Percentiles rank a stretch among this genome's conserved stretches.
Evolutionary conservation across 169 alveolate species (phyloP).

Genomic region (Eimeria tenella): DNA sequence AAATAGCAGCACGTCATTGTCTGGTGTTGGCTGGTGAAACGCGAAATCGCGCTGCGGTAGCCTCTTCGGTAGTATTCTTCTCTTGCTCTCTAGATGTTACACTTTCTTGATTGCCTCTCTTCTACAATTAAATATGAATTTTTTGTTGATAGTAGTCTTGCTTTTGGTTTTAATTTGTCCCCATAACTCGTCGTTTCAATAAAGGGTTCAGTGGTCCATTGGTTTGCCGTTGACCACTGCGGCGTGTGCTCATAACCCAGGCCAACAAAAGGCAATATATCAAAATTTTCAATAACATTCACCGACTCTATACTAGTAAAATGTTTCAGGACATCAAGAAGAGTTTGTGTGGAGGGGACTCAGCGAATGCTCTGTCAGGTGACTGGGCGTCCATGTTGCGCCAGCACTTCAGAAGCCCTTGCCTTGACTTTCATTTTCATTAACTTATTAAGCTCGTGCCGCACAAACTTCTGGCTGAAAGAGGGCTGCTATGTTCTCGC

Average conservation of each 20-base stretch:
- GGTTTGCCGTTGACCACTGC: neutral
- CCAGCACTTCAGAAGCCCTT: neutral
- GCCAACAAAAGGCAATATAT: neutral
- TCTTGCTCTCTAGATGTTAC: too few species aligned
- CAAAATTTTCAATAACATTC: neutral
- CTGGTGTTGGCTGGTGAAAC: too few species aligned
- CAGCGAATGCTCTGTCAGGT: constrained; percentile 20
- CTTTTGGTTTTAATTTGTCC: neutral
- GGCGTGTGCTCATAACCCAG: neutral
- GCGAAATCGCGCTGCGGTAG: neutral
- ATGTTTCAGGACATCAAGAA: constrained; percentile 28
- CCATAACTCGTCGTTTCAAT: too few species aligned
- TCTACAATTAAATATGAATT: neutral
- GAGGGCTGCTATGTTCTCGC: too few species aligned
- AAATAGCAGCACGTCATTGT: too few species aligned
- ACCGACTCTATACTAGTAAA: neutral
- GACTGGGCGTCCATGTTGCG: neutral
- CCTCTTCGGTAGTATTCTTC: neutral
- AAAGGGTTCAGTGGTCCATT: too few species aligned
- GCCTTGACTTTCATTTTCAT: too few species aligned
- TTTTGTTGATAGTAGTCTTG: neutral
- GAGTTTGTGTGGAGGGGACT: constrained; percentile 20
- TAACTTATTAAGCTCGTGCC: too few species aligned
- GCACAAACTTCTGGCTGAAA: too few species aligned
- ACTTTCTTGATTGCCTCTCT: neutral